Evolutionary conservation across 345 rosid species (phyloP), one percentile per base, ranked within the genome.

Genomic region (Cochlearia excelsa): DNA sequence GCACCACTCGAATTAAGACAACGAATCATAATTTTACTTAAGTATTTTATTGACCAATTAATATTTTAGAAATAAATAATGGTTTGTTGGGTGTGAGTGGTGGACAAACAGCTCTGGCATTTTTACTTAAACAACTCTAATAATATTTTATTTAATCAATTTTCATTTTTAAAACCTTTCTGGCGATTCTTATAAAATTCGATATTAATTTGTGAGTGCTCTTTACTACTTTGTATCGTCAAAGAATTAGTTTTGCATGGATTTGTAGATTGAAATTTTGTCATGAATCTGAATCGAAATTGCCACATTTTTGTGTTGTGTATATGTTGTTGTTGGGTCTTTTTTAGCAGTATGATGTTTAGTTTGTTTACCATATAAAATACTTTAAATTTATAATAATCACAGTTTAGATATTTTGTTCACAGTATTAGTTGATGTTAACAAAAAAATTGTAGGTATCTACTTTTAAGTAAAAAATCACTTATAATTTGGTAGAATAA

Each of bases 41-140:
- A 55, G 45, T 70, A 30, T 27, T 43, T 57, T 70, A 70, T 57
- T 44, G 44, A 37, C 53, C 8, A 57, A 29, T 46, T 33, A 46
- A 51, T 57, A 35, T 50, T 57, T 30, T 1, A 7, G 8, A 37
- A 51, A 57, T 30, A 40, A 43, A 57, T 64, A 71, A 51, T 71
- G 39, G 66, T 64, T 7, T 65, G 75, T 71, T 71, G 66, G 75
- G 57, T 57, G 75, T 71, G 75, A 71, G 75, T 71, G 75, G 75
- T 71, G 62, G 70, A 71, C 70, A 64, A 71, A 71, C 61, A 65
- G 65, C 66, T 65, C 75, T 46, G 75, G 64, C 75, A 71, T 58
- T 71, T 55, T 3, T 46, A 8, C 41, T 30, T 57, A 51, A 70
- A 63, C 35, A 70, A 70, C 26, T 37, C 54, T 30, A 29, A 43